Conservation (phyloP, 2,329 filamentous ascomycete genomes). For the Cordyceps cateniannulata region DNA sequence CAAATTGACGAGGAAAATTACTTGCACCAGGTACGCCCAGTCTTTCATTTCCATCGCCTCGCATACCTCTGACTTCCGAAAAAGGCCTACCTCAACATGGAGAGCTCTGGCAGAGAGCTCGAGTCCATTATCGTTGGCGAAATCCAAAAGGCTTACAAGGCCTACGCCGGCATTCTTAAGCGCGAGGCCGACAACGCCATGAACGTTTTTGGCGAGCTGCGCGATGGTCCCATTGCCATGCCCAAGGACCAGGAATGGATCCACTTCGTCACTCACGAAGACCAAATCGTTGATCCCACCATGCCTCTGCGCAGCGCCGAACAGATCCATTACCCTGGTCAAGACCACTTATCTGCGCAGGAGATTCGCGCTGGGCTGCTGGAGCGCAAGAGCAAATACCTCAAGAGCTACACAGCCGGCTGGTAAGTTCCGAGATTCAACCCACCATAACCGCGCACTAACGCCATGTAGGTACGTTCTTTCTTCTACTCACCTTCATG, state of each 20-base stretch:
- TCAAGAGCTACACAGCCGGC: constrained; percentile 94
- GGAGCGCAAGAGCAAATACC: constrained; percentile 96
- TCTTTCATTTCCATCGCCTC: not conserved
- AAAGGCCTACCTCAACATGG: constrained; percentile 88
- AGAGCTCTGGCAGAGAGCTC: constrained; percentile 87
- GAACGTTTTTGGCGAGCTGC: constrained; percentile 71
- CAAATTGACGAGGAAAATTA: constrained; percentile 98
- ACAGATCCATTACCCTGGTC: constrained; percentile 86
- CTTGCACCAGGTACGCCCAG: constrained; percentile 67
- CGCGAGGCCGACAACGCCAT: constrained; percentile 81
- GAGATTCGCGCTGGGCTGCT: constrained; percentile 88
- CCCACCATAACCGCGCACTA: not conserved
- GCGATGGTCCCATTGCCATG: constrained; percentile 82
- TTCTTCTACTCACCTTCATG: constrained; percentile 92
- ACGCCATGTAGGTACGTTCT: constrained; percentile 69
- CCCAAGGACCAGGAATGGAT: constrained; percentile 91
- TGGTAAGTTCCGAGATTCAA: constrained; percentile 54
- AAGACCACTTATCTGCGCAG: constrained; percentile 71
- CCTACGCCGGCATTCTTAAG: constrained; percentile 84
- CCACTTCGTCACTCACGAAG: constrained; percentile 70
- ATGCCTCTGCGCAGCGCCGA: constrained; percentile 71
- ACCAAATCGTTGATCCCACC: constrained; percentile 80
- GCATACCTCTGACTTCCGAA: constrained; percentile 17
- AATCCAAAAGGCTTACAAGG: constrained; percentile 96
- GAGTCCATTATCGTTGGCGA: constrained; percentile 96